Evolutionary conservation across 768 basidiomycete species (phyloP), one percentile per base, ranked within the genome.

Genomic region (Kockovaella imperatae): DNA sequence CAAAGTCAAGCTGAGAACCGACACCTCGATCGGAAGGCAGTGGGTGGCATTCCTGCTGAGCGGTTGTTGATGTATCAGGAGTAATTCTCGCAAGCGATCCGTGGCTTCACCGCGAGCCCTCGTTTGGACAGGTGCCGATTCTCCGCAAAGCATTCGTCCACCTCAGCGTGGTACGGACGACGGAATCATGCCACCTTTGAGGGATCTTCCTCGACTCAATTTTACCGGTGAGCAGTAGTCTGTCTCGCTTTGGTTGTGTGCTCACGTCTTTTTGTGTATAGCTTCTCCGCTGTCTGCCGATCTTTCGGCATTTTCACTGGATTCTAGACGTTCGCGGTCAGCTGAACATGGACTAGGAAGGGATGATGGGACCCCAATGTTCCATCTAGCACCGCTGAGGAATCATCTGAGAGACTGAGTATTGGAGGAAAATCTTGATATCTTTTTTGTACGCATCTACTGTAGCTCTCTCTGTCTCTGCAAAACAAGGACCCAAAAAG

Each of bases 1-100:
- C 34, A 72, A 71, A 51, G 62, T 72, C 38, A 72, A 72, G 47
- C 49, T 72, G 17, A 48, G 71, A 20, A 61, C 69, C 17, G 67
- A 69, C 44, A 59, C 56, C 1, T 45, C 60, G 10, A 56, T 59
- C 1, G 62, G 62, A 2, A 57, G 59, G 50, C 59, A 59, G 62
- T 64, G 41, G 56, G 64, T 64, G 28, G 4, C n/a, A 7, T 14
- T 23, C 6, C 36, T 38, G 18, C 8, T 38, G 13, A 38, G n/a
- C n/a, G n/a, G n/a, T 38, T 38, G 36, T 20, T 39, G 11, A 39
- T 39, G 36, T 11, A 10, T 8, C 40, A 42, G 40, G 40, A 28
- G 40, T 26, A 28, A 23, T 25, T 42, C 40, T 18, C 40, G 40
- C 14, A 38, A 20, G 18, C 8, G 8, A 20, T 14, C 18, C 10